Base-by-base conservation (phyloP, 495 filamentous ascomycete genomes). In the Daldinia grandis region DNA sequence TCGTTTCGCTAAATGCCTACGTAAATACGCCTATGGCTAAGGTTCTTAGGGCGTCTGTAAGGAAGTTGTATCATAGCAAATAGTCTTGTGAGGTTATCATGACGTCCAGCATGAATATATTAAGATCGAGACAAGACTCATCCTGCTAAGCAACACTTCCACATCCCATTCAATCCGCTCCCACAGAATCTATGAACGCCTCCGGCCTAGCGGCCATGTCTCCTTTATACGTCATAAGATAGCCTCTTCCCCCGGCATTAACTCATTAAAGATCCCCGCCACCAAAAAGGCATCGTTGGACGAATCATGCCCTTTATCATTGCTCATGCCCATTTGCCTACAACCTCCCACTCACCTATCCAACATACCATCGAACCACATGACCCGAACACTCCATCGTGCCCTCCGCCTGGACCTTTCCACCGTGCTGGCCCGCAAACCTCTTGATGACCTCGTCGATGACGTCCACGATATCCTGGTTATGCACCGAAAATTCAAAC, bases 391-490 rank as follows among this genome's bases (percentile, higher is more conserved):
- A 76, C 1, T 55, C 17, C 74, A 76, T 76, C 4, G 65, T 72
- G 0, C 72, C 74, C 50, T 74, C 62, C 2, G 72, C 74, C 10
- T 57, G 58, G 0, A 76, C 40, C 58, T 40, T 60, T 2, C 68
- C 72, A 1, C 50, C 51, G 27, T 76, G 74, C 24, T 30, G 12
- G 1, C 55, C 30, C 0, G 64, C 72, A 21, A 70, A 76, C 6
- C 59, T 44, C 4, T 50, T 51, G 6, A 74, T 51, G 3, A 47
- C 38, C 60, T 62, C 68, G 12, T 51, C 74, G 7, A 74, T 53
- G 1, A 70, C 37, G 15, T 69, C 72, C 1, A 74, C 38, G 14
- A 76, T 74, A 14, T 76, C 74, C 62, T 74, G 72, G 19, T 76
- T 76, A 17, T 47, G 10, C 10, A 76, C 27, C 5, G 25, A 21